Conservation (phyloP, 768 basidiomycete genomes). For the Butyriboletus loyo region DNA sequence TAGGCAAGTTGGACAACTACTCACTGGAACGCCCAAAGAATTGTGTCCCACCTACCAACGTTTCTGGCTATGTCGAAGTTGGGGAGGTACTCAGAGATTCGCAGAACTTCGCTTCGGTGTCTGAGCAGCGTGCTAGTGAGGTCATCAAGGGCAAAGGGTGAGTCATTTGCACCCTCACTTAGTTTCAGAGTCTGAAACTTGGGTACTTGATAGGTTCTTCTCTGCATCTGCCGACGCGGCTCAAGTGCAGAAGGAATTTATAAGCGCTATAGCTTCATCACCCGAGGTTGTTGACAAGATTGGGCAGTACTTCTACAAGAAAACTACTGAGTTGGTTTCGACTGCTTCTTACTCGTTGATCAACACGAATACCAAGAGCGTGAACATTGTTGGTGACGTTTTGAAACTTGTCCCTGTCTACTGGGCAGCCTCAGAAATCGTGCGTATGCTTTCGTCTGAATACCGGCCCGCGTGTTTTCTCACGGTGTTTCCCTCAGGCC, state of each 20-base stretch:
- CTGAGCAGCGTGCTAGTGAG: constrained; percentile 46
- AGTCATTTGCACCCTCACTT: constrained; percentile 5
- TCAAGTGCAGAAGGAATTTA: constrained; percentile 45
- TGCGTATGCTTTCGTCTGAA: constrained; percentile 32
- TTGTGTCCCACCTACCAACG: constrained; percentile 23
- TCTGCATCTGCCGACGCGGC: constrained; percentile 43
- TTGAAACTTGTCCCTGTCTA: constrained; percentile 60
- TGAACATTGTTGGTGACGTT: constrained; percentile 71
- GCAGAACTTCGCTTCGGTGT: constrained; percentile 46
- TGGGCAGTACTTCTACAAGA: constrained; percentile 61
- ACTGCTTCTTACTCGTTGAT: constrained; percentile 54
- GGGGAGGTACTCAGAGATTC: constrained; percentile 48
- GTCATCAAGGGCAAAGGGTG: constrained; percentile 64
- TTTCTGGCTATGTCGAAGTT: constrained; percentile 50
- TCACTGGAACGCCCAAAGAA: constrained; percentile 48
- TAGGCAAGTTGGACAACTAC: constrained; percentile 55
- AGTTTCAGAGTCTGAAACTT: constrained; percentile 1
- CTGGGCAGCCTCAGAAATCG: constrained; percentile 71
- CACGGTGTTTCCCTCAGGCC: constrained; percentile 42
- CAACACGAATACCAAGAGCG: constrained; percentile 47
- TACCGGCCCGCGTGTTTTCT: not conserved
- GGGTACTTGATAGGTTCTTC: constrained; percentile 53
- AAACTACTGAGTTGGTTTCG: constrained; percentile 56
- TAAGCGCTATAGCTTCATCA: constrained; percentile 44
- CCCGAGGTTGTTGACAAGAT: constrained; percentile 49